Conservation (phyloP, 345 rosid genomes). For the Citrus reticulata region DNA sequence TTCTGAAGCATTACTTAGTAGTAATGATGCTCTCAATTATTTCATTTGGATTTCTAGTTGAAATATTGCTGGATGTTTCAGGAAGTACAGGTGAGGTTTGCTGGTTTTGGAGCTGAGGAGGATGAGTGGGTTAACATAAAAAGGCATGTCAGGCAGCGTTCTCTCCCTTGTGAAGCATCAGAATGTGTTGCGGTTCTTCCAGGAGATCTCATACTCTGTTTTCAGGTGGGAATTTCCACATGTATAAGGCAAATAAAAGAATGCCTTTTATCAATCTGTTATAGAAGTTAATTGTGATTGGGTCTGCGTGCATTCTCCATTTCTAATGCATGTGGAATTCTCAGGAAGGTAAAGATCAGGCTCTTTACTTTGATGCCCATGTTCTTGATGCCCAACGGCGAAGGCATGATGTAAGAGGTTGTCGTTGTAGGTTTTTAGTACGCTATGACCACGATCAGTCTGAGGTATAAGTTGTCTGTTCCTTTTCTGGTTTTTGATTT, state of each 20-base stretch:
- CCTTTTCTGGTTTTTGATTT: slow-evolving; percentile 4
- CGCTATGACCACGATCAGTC: slow-evolving; percentile 95
- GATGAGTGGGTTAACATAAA: slow-evolving; percentile 95
- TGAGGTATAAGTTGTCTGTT: slow-evolving; percentile 56
- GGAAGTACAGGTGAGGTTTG: slow-evolving; percentile 93
- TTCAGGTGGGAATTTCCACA: slow-evolving; percentile 62
- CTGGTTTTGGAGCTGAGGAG: slow-evolving; percentile 94
- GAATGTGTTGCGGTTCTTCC: slow-evolving; percentile 99
- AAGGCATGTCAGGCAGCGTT: slow-evolving; percentile 80
- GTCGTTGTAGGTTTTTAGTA: slow-evolving; percentile 96
- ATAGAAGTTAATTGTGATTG: slow-evolving; percentile 1
- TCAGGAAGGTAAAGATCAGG: slow-evolving; percentile 99
- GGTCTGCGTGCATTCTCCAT: slow-evolving; percentile 3
- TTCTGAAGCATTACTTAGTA: neutral
- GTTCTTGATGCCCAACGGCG: slow-evolving; percentile 98
- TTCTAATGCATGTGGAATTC: slow-evolving; percentile 8
- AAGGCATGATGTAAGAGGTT: slow-evolving; percentile 97
- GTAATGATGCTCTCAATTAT: neutral
- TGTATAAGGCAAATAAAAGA: neutral
- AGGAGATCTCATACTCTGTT: slow-evolving; percentile 94
- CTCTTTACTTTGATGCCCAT: slow-evolving; percentile 92
- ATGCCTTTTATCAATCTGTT: neutral
- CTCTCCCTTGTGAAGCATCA: slow-evolving; percentile 98
- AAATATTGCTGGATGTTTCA: slow-evolving; percentile 36
- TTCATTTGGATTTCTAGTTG: neutral